Evolutionary conservation across 306 rosid species (phyloP).

Genomic region (Carpinus fangiana): DNA sequence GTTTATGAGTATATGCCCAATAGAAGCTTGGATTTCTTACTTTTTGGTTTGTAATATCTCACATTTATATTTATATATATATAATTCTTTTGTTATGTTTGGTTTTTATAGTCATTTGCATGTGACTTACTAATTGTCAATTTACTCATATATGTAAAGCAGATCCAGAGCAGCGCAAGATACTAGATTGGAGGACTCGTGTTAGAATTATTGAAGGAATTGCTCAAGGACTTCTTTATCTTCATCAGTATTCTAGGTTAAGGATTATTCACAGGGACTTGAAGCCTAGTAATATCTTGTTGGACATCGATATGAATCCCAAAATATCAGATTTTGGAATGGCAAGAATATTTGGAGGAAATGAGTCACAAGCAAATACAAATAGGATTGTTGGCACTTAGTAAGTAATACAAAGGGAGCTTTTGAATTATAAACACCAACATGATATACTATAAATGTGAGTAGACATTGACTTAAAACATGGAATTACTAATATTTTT

Average conservation of each 20-base stretch:
- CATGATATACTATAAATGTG: constrained; percentile 26
- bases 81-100: background rate
- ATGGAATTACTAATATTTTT: background rate
- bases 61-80: background rate
- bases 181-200: constrained; percentile 22
- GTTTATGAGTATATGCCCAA: constrained; percentile 36
- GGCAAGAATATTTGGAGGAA: constrained; percentile 29
- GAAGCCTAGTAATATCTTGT: constrained; percentile 32
- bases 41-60: constrained; percentile 27
- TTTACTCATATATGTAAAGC: background rate
- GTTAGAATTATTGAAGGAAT: constrained; percentile 25
- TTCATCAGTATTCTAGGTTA: constrained; percentile 31
- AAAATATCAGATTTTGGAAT: constrained; percentile 41
- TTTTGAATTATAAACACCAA: background rate
- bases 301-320: constrained; percentile 34
- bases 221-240: constrained; percentile 33
- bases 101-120: background rate
- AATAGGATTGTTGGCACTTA: constrained; percentile 51
- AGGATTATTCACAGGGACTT: constrained; percentile 38
- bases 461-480: background rate
- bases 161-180: constrained; percentile 23
- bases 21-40: constrained; percentile 38
- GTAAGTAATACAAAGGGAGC: constrained; percentile 28
- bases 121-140: background rate
- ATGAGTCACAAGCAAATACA: constrained; percentile 29